Base-by-base conservation (phyloP, 2,329 filamentous ascomycete species). In the Cladosporium sp. region DNA sequence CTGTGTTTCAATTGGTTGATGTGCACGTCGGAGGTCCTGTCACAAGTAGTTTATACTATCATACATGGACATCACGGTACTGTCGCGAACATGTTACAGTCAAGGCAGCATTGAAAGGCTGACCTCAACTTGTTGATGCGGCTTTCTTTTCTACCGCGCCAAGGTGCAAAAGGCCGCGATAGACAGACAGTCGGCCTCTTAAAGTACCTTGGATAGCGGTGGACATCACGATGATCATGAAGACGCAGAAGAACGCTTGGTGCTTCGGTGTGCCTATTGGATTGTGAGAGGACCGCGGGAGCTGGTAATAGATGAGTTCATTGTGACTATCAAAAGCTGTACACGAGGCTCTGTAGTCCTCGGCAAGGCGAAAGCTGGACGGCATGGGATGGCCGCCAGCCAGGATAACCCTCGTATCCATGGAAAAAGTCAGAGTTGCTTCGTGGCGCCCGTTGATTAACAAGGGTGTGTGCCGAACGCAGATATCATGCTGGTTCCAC, bases 401-500 rank as follows among this genome's bases (percentile, higher is more conserved):
- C 34, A 20, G 15, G 11, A 47, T 15, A 49, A 56, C 54, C 54
- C 54, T 56, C 54, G 34, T 4, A 49, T 56, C 47, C 54, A 40
- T 37, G 30, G 39, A 19, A 45, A 22, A 59, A 52, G 74, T 97
- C 93, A 97, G 93, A 97, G 90, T 89, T 95, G 88, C 91, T 60
- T 89, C 83, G 88, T 90, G 85, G 92, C 94, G 93, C 96, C 87
- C 93, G 92, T 90, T 83, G 79, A 80, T 79, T 84, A 95, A 97
- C 92, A 97, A 97, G 93, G 88, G 87, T 83, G 83, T 96, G 93
- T 97, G 94, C 90, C 93, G 92, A 89, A 97, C 94, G 92, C 94
- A 88, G 84, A 92, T 92, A 87, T 97, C 94, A 99, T 84, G 81
- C 85, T 88, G 78, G 84, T 85, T 78, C 79, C 80, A 64, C 77